Percentiles rank a stretch among this genome's conserved stretches.
phyloP scores from a whole-genome alignment of 2,329 filamentous ascomycete genomes.

The Penicillium sp. region DNA sequence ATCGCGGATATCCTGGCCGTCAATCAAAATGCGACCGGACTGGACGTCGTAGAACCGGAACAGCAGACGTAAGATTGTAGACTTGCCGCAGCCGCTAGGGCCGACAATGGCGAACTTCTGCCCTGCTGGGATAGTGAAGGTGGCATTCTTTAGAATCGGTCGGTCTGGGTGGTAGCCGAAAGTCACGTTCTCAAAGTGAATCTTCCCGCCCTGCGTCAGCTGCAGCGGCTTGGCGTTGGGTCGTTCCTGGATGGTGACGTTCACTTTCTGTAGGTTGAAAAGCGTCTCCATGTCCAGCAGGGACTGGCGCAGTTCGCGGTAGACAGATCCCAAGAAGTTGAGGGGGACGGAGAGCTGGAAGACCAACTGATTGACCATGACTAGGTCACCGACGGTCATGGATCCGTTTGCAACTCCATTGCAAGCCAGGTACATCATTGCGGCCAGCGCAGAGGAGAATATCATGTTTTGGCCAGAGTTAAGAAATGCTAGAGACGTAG shows the following conservation, averaged over 20 bases:
- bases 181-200: slow-evolving; percentile 89
- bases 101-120: slow-evolving; percentile 96
- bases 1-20: slow-evolving; percentile 85
- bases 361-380: slow-evolving; percentile 98
- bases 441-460: slow-evolving; percentile 87
- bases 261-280: slow-evolving; percentile 96
- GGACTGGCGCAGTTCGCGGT: slow-evolving; percentile 90
- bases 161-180: slow-evolving; percentile 89
- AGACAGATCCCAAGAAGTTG: slow-evolving; percentile 97
- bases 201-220: slow-evolving; percentile 77
- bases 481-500: slow-evolving; percentile 85
- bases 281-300: slow-evolving; percentile 97
- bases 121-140: slow-evolving; percentile 85
- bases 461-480: slow-evolving; percentile 97
- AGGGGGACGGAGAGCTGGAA: slow-evolving; percentile 96
- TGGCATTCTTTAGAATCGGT: slow-evolving; percentile 81
- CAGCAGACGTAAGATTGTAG: slow-evolving; percentile 81
- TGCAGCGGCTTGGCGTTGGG: slow-evolving; percentile 70
- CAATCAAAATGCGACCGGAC: slow-evolving; percentile 79
- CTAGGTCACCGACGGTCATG: slow-evolving; percentile 89
- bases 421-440: slow-evolving; percentile 97
- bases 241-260: slow-evolving; percentile 77
- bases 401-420: slow-evolving; percentile 78
- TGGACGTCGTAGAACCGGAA: slow-evolving; percentile 95
- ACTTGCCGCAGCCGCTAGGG: slow-evolving; percentile 93